A percentile compares a stretch with the other conserved stretches of the same genome.
phyloP scores from a whole-genome alignment of 208 protist genomes.

The Trypanosomatidae sp. region DNA sequence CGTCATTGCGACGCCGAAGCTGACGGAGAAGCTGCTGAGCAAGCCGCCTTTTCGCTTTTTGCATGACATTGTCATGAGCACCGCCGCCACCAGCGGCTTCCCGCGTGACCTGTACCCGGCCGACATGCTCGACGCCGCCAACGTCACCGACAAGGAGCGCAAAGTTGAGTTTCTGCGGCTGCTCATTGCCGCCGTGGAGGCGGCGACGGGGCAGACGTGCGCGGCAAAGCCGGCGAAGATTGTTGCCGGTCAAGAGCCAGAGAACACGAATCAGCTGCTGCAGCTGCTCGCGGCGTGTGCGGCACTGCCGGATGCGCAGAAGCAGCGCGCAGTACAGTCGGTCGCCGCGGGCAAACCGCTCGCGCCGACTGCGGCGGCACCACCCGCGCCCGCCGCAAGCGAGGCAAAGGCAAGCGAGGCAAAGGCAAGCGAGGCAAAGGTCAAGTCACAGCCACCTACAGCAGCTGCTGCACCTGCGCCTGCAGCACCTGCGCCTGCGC shows the following conservation, averaged over 20 bases:
- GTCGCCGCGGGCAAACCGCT: background rate
- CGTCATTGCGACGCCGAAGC: slow-evolving; percentile 61
- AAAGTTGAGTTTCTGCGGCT: slow-evolving; percentile 70
- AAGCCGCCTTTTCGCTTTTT: slow-evolving; percentile 85
- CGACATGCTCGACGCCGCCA: slow-evolving; percentile 60
- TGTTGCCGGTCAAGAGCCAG: slow-evolving; percentile 69
- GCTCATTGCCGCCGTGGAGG: slow-evolving; percentile 67
- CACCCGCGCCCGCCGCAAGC: background rate
- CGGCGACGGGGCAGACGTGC: slow-evolving; percentile 44
- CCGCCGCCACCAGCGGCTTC: slow-evolving; percentile 55
- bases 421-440: background rate
- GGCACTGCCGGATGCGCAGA: slow-evolving; percentile 31
- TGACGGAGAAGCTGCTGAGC: slow-evolving; percentile 81
- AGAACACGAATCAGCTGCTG: slow-evolving; percentile 82
- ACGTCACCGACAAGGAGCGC: slow-evolving; percentile 67
- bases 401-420: background rate
- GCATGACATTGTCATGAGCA: slow-evolving; percentile 72
- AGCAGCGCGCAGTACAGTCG: slow-evolving; percentile 30
- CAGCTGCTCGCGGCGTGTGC: slow-evolving; percentile 71
- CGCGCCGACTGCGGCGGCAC: slow-evolving; percentile 1
- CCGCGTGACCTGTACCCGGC: slow-evolving; percentile 41
- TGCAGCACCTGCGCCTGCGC: slow-evolving; percentile 9
- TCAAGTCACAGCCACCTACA: background rate
- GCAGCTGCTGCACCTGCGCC: background rate
- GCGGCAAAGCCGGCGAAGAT: slow-evolving; percentile 70